These are phyloP conservation scores for Penstemon eatonii DNA, from an alignment of 257 asterid species.

Conservation along the genomic window DNA sequence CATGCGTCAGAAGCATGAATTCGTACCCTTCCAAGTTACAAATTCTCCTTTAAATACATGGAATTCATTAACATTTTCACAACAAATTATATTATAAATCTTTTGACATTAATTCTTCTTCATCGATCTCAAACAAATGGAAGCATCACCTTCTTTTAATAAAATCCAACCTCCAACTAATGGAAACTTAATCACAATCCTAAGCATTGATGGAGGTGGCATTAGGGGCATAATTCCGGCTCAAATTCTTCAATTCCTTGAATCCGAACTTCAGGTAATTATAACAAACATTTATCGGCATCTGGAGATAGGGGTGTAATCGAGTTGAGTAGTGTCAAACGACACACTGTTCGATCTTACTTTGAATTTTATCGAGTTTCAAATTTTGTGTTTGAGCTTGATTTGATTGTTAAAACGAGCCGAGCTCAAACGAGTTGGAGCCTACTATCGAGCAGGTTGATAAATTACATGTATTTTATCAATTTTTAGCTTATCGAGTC, in stretches of 20 bases:
- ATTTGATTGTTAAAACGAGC: too few relatives aligned
- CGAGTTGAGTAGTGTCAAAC: too few relatives aligned
- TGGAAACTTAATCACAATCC: conserved; percentile 43
- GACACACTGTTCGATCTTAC: too few relatives aligned
- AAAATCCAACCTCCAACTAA: conserved; percentile 42
- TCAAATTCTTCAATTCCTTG: conserved; percentile 42
- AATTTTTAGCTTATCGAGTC: too few relatives aligned
- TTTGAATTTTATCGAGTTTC: too few relatives aligned
- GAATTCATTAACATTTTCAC: background rate
- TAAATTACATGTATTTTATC: too few relatives aligned
- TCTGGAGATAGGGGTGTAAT: too few relatives aligned
- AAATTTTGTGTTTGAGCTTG: too few relatives aligned
- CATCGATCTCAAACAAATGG: background rate
- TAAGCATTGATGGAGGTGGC: conserved; percentile 66
- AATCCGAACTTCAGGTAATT: conserved; percentile 47
- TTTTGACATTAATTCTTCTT: background rate
- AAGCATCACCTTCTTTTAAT: conserved; percentile 17
- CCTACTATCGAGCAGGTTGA: too few relatives aligned
- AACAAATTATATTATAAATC: background rate
- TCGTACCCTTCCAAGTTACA: conserved; percentile 7
- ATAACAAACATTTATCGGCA: too few relatives aligned
- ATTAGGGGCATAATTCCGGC: conserved; percentile 59
- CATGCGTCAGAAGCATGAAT: background rate
- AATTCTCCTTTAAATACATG: conserved; percentile 14
- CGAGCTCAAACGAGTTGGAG: too few relatives aligned